phyloP scores from a whole-genome alignment of 768 basidiomycete genomes.

The Cyathus striatus region DNA sequence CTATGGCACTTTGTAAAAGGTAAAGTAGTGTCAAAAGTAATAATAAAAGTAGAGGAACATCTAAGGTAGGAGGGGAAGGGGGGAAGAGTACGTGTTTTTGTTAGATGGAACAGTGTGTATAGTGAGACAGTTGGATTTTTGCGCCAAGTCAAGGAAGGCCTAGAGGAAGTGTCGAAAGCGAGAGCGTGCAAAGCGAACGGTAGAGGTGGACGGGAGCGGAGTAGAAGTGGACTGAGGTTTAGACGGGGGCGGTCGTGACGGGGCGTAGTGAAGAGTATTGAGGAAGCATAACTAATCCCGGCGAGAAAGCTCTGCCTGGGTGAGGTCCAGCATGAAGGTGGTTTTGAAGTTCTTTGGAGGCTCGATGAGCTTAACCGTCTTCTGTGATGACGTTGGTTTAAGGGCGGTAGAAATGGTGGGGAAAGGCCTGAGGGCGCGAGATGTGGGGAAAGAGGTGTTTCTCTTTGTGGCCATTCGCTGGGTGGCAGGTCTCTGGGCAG shows the following conservation, averaged over 20 bases:
- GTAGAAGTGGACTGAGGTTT: no score
- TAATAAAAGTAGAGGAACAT: no score
- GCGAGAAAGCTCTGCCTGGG: slow-evolving; percentile 78
- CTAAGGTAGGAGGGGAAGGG: no score
- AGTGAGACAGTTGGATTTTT: not conserved
- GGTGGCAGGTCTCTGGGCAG: slow-evolving; percentile 21
- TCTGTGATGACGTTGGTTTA: slow-evolving; percentile 24
- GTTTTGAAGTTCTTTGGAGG: slow-evolving; percentile 68
- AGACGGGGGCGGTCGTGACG: not conserved
- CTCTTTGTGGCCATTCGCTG: slow-evolving; percentile 35
- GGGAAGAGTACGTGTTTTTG: no score
- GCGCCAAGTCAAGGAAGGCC: not conserved
- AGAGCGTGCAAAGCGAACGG: no score
- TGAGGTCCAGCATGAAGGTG: slow-evolving; percentile 73
- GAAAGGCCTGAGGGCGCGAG: slow-evolving; percentile 77
- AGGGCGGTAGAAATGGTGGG: slow-evolving; percentile 50
- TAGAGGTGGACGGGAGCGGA: slow-evolving; percentile 2
- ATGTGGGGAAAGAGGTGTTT: slow-evolving; percentile 56
- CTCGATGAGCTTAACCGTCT: slow-evolving; percentile 71
- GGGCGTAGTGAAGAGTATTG: no score
- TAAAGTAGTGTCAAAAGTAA: no score
- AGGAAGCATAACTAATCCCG: slow-evolving; percentile 35
- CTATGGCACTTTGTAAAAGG: no score
- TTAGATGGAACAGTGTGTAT: no score
- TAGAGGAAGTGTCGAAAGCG: no score